Evolutionary conservation across 1,139 yeast genomes (phyloP).

Genomic region (Cylindricascospora bacillispora): DNA sequence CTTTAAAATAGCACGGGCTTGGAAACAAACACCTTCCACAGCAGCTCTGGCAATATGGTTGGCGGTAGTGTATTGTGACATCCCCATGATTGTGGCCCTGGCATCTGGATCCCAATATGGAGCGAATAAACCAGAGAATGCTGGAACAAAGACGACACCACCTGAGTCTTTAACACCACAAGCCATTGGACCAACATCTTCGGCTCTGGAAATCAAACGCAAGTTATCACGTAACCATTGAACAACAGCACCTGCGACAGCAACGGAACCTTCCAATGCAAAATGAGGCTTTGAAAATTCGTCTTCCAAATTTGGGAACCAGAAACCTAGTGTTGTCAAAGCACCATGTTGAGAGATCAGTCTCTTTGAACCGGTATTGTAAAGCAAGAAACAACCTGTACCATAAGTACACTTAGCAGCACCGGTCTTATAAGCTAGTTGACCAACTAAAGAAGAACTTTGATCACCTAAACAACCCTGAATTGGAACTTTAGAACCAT

Average conservation of each 20-base stretch:
- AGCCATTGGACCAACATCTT: constrained; percentile 86
- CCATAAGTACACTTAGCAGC: constrained; percentile 96
- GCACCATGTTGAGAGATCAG: constrained; percentile 68
- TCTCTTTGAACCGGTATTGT: constrained; percentile 67
- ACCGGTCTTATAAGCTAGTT: constrained; percentile 71
- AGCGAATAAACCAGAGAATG: constrained; percentile 86
- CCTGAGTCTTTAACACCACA: constrained; percentile 71
- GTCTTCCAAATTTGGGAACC: constrained; percentile 56
- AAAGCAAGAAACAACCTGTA: constrained; percentile 84
- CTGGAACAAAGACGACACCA: constrained; percentile 92
- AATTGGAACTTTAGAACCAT: constrained; percentile 45
- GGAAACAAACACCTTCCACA: constrained; percentile 89
- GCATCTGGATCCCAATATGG: constrained; percentile 96
- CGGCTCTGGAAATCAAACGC: constrained; percentile 66
- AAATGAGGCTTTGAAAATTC: constrained; percentile 53
- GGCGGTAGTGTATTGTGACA: constrained; percentile 79
- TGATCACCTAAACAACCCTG: constrained; percentile 94
- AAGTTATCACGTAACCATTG: constrained; percentile 92
- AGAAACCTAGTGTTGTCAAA: constrained; percentile 78
- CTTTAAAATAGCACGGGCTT: constrained; percentile 77
- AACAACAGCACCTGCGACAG: constrained; percentile 90
- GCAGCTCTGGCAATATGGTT: constrained; percentile 91
- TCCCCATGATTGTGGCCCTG: constrained; percentile 84
- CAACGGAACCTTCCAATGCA: constrained; percentile 91
- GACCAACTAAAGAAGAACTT: constrained; percentile 88